These are phyloP conservation scores for Penicillium cosmopolitanum DNA, from an alignment of 495 filamentous ascomycete species.

Conservation along the genomic window DNA sequence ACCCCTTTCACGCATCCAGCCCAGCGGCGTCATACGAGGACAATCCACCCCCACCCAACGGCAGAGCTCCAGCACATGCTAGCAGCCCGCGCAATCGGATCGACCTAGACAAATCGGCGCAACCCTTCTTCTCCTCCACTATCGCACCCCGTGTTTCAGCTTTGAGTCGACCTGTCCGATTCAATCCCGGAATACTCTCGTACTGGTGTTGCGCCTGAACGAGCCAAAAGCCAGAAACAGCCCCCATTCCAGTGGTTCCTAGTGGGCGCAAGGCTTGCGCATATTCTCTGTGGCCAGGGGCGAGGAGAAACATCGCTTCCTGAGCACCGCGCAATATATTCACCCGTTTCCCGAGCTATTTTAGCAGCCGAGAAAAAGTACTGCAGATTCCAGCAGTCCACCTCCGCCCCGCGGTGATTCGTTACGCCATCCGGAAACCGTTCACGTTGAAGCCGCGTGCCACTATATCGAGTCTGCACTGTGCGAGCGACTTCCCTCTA, in stretches of 20 bases:
- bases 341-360: background rate
- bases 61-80: background rate
- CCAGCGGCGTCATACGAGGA: background rate
- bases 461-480: background rate
- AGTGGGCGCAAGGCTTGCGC: slow-evolving; percentile 6
- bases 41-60: background rate
- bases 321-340: background rate
- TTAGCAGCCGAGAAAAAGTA: background rate
- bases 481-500: background rate
- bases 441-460: too few relatives aligned
- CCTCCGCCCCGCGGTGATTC: too few relatives aligned
- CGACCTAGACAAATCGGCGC: background rate
- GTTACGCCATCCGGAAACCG: too few relatives aligned
- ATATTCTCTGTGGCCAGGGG: slow-evolving; percentile 1
- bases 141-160: background rate
- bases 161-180: background rate
- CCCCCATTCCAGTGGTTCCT: background rate
- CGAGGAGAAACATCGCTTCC: background rate
- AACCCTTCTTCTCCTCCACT: background rate
- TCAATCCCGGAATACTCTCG: background rate
- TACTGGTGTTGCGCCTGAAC: background rate
- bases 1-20: too few relatives aligned
- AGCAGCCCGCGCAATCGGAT: slow-evolving; percentile 1
- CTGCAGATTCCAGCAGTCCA: background rate
- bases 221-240: background rate